Conservation (phyloP, 2,329 filamentous ascomycete genomes). For the Fusarium tupiense region DNA sequence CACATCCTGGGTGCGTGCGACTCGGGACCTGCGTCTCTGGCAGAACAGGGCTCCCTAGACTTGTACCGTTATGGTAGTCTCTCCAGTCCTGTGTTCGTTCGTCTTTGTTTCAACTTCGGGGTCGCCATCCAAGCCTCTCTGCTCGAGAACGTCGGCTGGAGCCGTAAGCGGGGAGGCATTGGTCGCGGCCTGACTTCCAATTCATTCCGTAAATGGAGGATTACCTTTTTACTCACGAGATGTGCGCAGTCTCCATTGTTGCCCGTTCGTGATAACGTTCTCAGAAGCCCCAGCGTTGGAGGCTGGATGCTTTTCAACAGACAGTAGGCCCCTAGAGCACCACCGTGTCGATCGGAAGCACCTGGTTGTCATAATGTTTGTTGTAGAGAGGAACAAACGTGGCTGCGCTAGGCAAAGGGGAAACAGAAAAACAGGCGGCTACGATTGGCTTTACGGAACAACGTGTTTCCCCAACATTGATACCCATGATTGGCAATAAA, state of each 20-base stretch:
- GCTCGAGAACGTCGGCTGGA: slow-evolving; percentile 25
- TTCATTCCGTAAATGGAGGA: slow-evolving; percentile 1
- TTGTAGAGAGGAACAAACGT: slow-evolving; percentile 15
- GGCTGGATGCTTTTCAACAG: slow-evolving; percentile 24
- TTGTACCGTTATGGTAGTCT: background rate
- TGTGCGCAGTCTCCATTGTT: slow-evolving; percentile 1
- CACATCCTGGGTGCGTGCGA: slow-evolving; percentile 11
- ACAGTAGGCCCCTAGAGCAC: slow-evolving; percentile 3
- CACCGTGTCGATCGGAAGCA: slow-evolving; percentile 18
- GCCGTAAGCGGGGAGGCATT: slow-evolving; percentile 4
- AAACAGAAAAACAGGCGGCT: background rate
- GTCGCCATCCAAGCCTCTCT: slow-evolving; percentile 25
- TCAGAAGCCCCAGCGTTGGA: slow-evolving; percentile 14
- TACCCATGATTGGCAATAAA: background rate
- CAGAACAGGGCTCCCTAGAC: slow-evolving; percentile 3
- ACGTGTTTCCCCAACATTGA: slow-evolving; percentile 9
- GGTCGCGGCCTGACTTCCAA: background rate
- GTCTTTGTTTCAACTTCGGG: slow-evolving; percentile 12
- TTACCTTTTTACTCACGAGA: background rate
- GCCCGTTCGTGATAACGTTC: slow-evolving; percentile 11
- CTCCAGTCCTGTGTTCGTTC: background rate
- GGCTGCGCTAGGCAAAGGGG: slow-evolving; percentile 14
- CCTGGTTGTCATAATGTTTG: slow-evolving; percentile 6
- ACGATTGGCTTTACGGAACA: slow-evolving; percentile 13
- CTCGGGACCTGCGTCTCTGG: slow-evolving; percentile 21